These are phyloP conservation scores for Manihot esculenta DNA, from an alignment of 441 rosid species.

Conservation along the genomic window DNA sequence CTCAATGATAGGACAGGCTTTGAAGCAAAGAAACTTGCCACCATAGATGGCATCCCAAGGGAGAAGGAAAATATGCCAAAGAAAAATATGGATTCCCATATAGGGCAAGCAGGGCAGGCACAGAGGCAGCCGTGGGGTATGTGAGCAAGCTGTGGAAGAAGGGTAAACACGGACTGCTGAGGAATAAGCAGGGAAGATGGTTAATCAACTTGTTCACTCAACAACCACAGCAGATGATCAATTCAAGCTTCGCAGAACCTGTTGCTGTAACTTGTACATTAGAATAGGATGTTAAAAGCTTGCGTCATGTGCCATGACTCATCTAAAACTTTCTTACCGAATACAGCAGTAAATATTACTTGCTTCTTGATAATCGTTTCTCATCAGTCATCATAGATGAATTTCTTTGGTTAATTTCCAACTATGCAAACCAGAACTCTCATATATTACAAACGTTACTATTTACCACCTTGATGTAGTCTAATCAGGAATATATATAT, in stretches of 20 bases:
- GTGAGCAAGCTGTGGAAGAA: slow-evolving; percentile 45
- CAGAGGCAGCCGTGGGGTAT: slow-evolving; percentile 20
- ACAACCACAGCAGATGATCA: not conserved
- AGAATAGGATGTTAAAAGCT: not conserved
- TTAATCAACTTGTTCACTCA: not conserved
- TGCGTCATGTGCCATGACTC: not conserved
- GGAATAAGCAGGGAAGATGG: slow-evolving; percentile 22
- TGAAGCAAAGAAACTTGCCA: slow-evolving; percentile 16
- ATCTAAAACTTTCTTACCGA: not conserved
- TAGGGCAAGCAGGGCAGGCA: slow-evolving; percentile 11
- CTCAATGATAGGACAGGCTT: slow-evolving; percentile 22
- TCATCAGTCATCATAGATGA: too few species aligned
- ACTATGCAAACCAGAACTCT: too few species aligned
- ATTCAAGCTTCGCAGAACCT: not conserved
- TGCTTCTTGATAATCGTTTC: too few species aligned
- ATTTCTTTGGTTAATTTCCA: too few species aligned
- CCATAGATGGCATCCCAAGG: not conserved
- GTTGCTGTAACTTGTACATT: not conserved
- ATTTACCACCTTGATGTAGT: too few species aligned
- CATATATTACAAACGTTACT: too few species aligned
- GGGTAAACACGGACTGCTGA: slow-evolving; percentile 31
- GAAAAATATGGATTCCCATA: slow-evolving; percentile 20
- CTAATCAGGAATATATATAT: too few species aligned
- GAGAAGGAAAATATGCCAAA: slow-evolving; percentile 16
- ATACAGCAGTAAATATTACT: not conserved